Conservation (phyloP, 192 early-diverging fungal genomes). For the Backusella circina region DNA sequence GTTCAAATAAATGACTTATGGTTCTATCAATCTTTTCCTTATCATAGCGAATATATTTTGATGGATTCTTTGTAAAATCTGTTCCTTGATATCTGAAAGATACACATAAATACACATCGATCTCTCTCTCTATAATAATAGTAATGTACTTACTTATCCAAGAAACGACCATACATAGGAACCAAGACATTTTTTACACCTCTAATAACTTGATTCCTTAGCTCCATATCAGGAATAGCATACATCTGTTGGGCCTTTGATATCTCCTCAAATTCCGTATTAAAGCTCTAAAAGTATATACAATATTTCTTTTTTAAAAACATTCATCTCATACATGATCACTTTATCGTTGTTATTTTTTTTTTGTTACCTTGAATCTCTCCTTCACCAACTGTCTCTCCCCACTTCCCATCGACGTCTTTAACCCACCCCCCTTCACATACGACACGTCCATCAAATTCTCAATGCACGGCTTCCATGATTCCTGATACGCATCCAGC, state of each 20-base stretch:
- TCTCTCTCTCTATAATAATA: not conserved
- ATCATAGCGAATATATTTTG: slow-evolving; percentile 81
- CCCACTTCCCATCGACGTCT: slow-evolving; percentile 54
- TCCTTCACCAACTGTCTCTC: slow-evolving; percentile 78
- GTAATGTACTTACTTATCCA: slow-evolving; percentile 57
- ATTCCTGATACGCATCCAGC: slow-evolving; percentile 49
- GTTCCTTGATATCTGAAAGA: slow-evolving; percentile 48
- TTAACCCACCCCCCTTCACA: slow-evolving; percentile 57
- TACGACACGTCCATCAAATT: slow-evolving; percentile 72
- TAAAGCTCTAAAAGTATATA: slow-evolving; percentile 59
- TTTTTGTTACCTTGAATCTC: slow-evolving; percentile 65
- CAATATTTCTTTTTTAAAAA: not conserved
- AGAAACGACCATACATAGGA: slow-evolving; percentile 74
- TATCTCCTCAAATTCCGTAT: slow-evolving; percentile 77
- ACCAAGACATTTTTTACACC: slow-evolving; percentile 68
- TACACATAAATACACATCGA: slow-evolving; percentile 3
- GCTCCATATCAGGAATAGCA: slow-evolving; percentile 75
- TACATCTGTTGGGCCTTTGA: slow-evolving; percentile 66
- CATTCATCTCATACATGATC: not conserved
- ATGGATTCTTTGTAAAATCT: slow-evolving; percentile 79
- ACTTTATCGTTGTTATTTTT: too few relatives aligned
- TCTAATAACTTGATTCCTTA: slow-evolving; percentile 63
- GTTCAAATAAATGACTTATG: slow-evolving; percentile 68
- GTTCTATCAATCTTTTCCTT: slow-evolving; percentile 58
- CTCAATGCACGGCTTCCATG: slow-evolving; percentile 75